phyloP scores from a whole-genome alignment of 2,329 filamentous ascomycete species.

The Exophiala spinifera region DNA sequence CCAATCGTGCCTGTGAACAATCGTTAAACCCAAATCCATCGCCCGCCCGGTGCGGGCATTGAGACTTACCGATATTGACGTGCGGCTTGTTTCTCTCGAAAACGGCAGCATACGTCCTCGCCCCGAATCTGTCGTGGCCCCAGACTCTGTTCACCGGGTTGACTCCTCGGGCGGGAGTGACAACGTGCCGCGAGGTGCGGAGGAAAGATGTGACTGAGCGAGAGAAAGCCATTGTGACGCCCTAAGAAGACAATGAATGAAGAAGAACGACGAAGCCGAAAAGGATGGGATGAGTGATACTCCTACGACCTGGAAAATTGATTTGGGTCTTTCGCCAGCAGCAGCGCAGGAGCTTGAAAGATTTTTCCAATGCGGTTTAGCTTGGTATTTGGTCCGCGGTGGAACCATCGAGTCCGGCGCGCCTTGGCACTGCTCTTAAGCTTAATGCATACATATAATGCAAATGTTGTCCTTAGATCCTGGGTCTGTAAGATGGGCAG shows the following conservation, averaged over 20 bases:
- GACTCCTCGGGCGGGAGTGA: conserved; percentile 64
- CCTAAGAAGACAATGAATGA: conserved; percentile 21
- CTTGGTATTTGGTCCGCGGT: no score
- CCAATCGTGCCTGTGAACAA: conserved; percentile 82
- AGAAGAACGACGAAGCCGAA: conserved; percentile 6
- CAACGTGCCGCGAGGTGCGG: conserved; percentile 73
- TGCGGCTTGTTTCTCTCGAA: conserved; percentile 94
- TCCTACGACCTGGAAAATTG: conserved; percentile 1
- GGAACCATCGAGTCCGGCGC: no score
- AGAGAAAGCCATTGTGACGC: conserved; percentile 72
- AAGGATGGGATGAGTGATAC: not conserved
- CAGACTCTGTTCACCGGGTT: conserved; percentile 69
- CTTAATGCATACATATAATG: no score
- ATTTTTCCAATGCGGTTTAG: conserved; percentile 2
- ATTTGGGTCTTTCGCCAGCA: not conserved
- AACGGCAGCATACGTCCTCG: conserved; percentile 57
- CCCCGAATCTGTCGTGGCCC: conserved; percentile 43
- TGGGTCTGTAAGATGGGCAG: no score
- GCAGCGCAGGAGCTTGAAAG: not conserved
- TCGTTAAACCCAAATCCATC: not conserved
- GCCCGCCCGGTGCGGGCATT: not conserved
- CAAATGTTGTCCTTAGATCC: no score
- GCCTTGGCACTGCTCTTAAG: no score
- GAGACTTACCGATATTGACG: conserved; percentile 82
- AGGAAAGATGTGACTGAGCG: conserved; percentile 75